Percentiles rank a stretch among this genome's conserved stretches.
Evolutionary conservation across 192 early-diverging fungal species (phyloP).

Genomic region (Endogone sp.): DNA sequence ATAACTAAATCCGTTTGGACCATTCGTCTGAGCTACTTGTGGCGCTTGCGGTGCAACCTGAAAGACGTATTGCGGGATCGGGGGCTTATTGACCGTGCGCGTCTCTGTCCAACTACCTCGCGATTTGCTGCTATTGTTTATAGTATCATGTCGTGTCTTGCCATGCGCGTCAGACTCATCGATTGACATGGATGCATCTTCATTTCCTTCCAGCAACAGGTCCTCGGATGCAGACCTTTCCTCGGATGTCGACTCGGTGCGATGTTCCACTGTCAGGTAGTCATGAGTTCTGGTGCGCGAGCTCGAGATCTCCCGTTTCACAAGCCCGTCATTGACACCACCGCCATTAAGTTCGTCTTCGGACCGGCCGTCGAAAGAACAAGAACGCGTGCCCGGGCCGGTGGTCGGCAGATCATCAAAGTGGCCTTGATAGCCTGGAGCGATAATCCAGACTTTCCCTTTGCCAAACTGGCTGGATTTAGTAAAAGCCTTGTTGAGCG

Average conservation of each 20-base stretch:
- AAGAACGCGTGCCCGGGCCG: not conserved
- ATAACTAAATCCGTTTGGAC: too few species aligned
- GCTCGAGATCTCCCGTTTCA: not conserved
- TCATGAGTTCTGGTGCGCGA: not conserved
- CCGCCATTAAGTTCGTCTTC: not conserved
- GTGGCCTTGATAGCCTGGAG: slow-evolving; percentile 23
- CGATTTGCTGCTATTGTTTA: not conserved
- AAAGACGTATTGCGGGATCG: not conserved
- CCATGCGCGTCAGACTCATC: not conserved
- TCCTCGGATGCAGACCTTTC: not conserved
- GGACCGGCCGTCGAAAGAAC: not conserved
- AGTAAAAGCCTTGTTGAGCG: slow-evolving; percentile 76
- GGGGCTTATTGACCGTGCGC: not conserved
- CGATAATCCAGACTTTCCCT: slow-evolving; percentile 66
- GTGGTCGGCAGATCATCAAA: not conserved
- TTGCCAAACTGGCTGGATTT: slow-evolving; percentile 48
- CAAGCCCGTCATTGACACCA: not conserved
- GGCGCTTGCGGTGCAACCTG: not conserved
- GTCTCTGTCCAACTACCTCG: too few species aligned
- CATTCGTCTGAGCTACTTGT: not conserved
- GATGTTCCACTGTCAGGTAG: not conserved
- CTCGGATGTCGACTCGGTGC: not conserved
- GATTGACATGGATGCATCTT: not conserved
- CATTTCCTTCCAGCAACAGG: not conserved
- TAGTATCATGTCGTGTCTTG: not conserved